Base-by-base conservation (phyloP, 2,329 filamentous ascomycete species). In the Fusarium newnesense region DNA sequence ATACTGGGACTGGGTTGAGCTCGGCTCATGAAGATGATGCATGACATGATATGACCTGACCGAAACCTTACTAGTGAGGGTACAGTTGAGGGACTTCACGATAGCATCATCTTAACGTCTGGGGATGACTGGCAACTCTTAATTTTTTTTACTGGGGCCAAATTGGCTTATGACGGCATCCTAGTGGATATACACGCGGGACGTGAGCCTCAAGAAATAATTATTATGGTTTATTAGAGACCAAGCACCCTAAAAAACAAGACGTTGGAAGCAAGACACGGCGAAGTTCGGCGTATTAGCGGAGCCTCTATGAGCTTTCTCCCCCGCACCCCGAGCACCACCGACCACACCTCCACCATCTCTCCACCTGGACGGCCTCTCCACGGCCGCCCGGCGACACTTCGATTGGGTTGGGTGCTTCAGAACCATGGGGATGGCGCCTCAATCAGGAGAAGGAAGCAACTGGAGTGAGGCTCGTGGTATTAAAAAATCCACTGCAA, bases 201-300 rank as follows among this genome's bases (percentile, higher is more conserved):
- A 42, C 57, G 42, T 57, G 68, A 68, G 61, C 61, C 65, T 60
- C 49, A 56, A 72, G 44, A 47, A 46, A 66, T 44, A 32, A 59
- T 26, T 43, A 28, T 37, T 19, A 18, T 42, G 24, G 26, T 40
- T 40, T 39, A 39, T 36, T 32, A 37, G 37, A 59, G 53, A 65
- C 42, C 49, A 65, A 42, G 24, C 44, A 42, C 36, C 36, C 24
- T 37, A 61, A 36, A 46, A 63, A 59, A 47, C 63, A 65, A 64
- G 64, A 58, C 59, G 64, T 74, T 74, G 73, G 47, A 65, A 63
- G 40, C 62, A 54, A 61, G 54, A 63, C 53, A 56, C 72, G 67
- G 67, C 72, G 40, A 69, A 63, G 74, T 69, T 77, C 76, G 76
- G 76, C 76, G 74, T 76, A 77, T 77, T 77, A 76, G 76, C 75